Evolutionary conservation across 495 filamentous ascomycete species (phyloP), one percentile per base, ranked within the genome.

Genomic region (Articulospora tetracladia): DNA sequence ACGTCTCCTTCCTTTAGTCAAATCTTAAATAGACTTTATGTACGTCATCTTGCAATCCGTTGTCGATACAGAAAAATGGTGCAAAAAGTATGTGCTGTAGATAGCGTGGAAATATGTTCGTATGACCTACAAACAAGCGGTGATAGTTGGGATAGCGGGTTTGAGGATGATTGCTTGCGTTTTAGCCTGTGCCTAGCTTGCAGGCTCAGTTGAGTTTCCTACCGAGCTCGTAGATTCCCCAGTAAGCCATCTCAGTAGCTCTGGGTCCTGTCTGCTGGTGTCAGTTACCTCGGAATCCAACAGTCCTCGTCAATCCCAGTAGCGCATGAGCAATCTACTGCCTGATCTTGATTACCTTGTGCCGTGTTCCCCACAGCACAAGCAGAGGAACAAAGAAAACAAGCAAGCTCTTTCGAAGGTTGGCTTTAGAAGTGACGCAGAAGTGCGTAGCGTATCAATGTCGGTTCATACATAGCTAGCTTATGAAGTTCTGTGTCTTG

Each of bases 371-470:
- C 6, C 44, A 39, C 4, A 63, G 53, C 1, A 59, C 61, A 3
- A 57, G 61, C 17, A 64, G 39, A 13, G 53, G 64, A 2, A 26
- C 26, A 7, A 23, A 19, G 28, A 66, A 64, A 30, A 64, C 32
- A 7, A 66, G 48, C 4, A 58, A 6, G 39, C 57, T 61, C 4
- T 57, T 61, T 15, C 58, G 3, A n/a, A 66, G 60, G 44, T 64
- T 64, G 27, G 44, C 53, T 1, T 15, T 28, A 22, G 56, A 48
- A 19, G 61, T 64, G 26, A 44, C 53, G 22, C 8, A 66, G 2
- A 46, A 39, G 19, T n/a, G n/a, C n/a, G 39, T 12, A 66, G 28
- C 19, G 47, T 32, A 3, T 19, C 47, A 20, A 44, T 53, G 34
- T 55, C 53, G 22, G 58, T 54, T 24, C 61, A 64, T 15, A 2